Conservation (phyloP, 768 basidiomycete genomes). For the Cyathus striatus region DNA sequence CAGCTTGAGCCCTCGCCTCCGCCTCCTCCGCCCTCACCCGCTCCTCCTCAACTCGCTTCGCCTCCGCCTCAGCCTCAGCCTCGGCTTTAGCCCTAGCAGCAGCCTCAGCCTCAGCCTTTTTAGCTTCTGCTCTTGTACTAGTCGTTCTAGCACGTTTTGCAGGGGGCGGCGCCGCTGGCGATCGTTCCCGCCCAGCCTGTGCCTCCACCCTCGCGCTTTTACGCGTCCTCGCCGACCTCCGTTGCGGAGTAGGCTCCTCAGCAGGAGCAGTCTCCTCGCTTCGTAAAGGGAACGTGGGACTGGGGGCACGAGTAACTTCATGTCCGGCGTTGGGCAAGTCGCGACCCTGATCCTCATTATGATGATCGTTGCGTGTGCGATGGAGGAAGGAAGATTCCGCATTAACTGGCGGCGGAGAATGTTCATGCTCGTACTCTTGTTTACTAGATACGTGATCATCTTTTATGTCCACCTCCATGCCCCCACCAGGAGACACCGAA, state of each 20-base stretch:
- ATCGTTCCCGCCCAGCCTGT: not conserved
- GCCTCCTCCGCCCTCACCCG: slow-evolving; percentile 2
- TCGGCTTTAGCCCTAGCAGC: not conserved
- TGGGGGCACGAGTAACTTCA: not conserved
- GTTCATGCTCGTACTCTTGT: not conserved
- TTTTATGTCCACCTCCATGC: not conserved
- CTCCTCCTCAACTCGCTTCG: not conserved
- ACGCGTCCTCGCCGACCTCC: not conserved
- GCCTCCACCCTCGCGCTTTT: not conserved
- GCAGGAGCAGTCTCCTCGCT: not conserved
- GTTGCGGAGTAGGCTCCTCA: not conserved
- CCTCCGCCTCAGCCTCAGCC: not conserved
- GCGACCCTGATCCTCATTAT: not conserved
- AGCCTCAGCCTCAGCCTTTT: slow-evolving; percentile 1
- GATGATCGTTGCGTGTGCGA: not conserved
- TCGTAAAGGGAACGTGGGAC: not conserved
- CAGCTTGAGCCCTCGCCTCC: slow-evolving; percentile 4
- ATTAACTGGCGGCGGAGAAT: not conserved
- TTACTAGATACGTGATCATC: not conserved
- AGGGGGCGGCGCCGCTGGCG: not conserved
- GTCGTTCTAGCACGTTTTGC: no score
- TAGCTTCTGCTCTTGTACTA: no score
- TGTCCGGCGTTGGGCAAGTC: not conserved
- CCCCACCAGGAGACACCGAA: not conserved
- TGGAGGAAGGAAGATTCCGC: not conserved